Base-by-base conservation (phyloP, 2,329 filamentous ascomycete species). In the Nemania bipapillata region DNA sequence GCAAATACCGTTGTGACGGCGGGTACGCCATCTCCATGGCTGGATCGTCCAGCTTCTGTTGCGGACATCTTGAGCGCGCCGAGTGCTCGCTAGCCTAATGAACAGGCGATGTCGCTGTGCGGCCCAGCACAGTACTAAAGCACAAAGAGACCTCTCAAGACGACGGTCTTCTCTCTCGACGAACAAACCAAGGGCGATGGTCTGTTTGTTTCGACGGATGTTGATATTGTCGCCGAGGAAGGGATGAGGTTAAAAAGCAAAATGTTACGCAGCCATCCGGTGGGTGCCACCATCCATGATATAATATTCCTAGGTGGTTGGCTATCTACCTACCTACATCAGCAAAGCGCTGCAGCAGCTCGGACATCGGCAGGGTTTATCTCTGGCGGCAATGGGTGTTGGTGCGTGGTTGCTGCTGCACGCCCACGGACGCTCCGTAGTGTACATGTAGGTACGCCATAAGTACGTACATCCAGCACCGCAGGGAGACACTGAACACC, bases 11-110 rank as follows among this genome's bases (percentile, higher is more conserved):
- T 77, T 50, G 75, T 77, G 42, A 76, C 77, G 26, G 74, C 59
- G n/a, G 73, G 74, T 8, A 63, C 42, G 6, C 52, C 59, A 55
- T 65, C 59, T 40, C 28, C 11, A 42, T 45, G 40, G 40, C 40
- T 45, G 40, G 40, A 4, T 15, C 45, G 20, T 12, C 56, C 63
- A 56, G 58, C 50, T 45, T 63, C 74, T 70, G 79, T 77, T 74
- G 70, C 90, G 90, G 88, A 42, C 65, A 70, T 70, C 17, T 62
- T 26, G 45, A 3, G 40, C 11, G 7, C 35, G 8, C 7, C 35
- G 35, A 15, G 35, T 15, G 42, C 47, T 47, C 24, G 26, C 4
- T 20, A 22, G 58, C n/a, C 45, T 37, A n/a, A 42, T 26, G 22
- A 37, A 61, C 15, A 28, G 32, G 26, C 30, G 32, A 42, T 56